These are phyloP conservation scores for Dittrichia graveolens DNA, from an alignment of 129 eudicot genomes.

Conservation along the genomic window DNA sequence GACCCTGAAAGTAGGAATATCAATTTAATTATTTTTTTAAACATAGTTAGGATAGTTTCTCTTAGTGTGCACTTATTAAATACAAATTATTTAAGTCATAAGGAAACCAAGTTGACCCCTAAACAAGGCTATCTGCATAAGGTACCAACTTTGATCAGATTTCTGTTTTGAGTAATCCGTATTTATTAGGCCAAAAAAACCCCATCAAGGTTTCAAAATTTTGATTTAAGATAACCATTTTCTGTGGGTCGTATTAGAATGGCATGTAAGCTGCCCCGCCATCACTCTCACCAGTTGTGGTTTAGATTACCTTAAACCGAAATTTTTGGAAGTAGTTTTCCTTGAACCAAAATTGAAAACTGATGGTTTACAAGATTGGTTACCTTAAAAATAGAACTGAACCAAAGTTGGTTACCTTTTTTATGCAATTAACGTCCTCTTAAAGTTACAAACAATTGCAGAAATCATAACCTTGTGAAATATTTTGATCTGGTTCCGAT, in stretches of 20 bases:
- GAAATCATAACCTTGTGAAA: conserved; percentile 60
- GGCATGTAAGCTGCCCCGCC: background rate
- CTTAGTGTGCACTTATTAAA: conserved; percentile 8
- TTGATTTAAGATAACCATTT: background rate
- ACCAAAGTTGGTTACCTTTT: no score
- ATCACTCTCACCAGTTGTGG: background rate
- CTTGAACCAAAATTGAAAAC: background rate
- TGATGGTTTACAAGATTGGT: background rate
- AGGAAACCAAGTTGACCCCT: background rate
- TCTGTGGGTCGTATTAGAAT: background rate
- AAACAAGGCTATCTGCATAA: conserved; percentile 7
- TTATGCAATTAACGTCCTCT: no score
- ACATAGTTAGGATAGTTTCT: conserved; percentile 1
- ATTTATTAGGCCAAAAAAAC: background rate
- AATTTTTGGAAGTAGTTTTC: no score
- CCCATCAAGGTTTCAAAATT: background rate
- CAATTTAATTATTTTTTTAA: background rate
- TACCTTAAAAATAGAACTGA: no score
- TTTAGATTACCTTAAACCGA: no score
- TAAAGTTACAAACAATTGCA: background rate
- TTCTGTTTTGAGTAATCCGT: conserved; percentile 2
- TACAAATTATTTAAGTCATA: conserved; percentile 12
- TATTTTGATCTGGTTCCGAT: conserved; percentile 50
- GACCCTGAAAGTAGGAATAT: conserved; percentile 39
- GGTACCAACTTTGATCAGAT: background rate